Base-by-base conservation (phyloP, 1,139 yeast genomes). In the Geotrichum candidum region DNA sequence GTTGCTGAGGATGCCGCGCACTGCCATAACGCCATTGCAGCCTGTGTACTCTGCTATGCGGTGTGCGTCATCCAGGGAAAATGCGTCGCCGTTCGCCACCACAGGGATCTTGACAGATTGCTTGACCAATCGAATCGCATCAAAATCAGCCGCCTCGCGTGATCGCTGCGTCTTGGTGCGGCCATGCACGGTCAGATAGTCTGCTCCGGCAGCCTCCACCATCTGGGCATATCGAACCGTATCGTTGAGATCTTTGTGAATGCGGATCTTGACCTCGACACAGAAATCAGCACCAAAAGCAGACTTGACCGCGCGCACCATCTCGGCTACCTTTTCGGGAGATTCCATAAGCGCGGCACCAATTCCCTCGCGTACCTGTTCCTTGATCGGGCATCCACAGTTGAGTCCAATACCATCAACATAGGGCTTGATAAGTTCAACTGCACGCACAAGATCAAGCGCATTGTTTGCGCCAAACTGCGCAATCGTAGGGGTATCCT, bases 311-410 rank as follows among this genome's bases (percentile, higher is more conserved):
- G 90, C 90, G 57, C 79, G 77, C 2, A 94, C 96, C 96, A 94
- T 88, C 1, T 82, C 80, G 0, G 94, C 83, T 3, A 95, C 96
- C 57, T 87, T 77, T 50, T 90, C 90, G 0, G 95, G 90, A 65
- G 89, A 86, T 35, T 85, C 78, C 91, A 94, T 92, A 61, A 94
- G 79, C 0, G 97, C 97, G 0, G 98, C 97, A 3, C 99, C 99
- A 31, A 94, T 91, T 22, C 99, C 99, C 73, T 91, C 97, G 56
- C 96, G 81, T 5, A 90, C 90, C 73, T 94, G 99, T 67, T 94
- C 98, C 66, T 87, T 88, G 59, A 94, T 91, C 1, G 99, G 99
- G 75, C 99, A 94, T 0, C 99, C 99, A 76, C 99, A 94, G 77
- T 94, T 95, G 62, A 94, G 80, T 0, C 99, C 97, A 41, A 94